Percentiles rank a stretch among this genome's conserved stretches.
phyloP scores from a whole-genome alignment of 148 eudicot genomes.

The Vaccinium myrtillus region DNA sequence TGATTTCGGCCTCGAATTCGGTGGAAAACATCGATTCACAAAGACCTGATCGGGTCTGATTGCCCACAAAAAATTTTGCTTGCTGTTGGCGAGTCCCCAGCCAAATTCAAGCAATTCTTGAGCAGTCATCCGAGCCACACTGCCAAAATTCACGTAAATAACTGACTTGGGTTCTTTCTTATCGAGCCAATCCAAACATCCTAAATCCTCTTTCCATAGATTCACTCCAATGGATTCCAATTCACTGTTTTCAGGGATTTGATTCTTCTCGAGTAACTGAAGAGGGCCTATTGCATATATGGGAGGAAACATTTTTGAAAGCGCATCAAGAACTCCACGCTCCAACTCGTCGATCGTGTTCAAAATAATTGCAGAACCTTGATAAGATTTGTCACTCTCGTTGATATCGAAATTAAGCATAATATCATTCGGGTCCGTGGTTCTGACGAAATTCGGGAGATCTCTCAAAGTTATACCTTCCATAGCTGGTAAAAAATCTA shows the following conservation, averaged over 20 bases:
- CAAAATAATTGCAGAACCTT: conserved; percentile 25
- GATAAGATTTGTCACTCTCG: not conserved
- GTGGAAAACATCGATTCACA: conserved; percentile 32
- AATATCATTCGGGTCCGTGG: conserved; percentile 23
- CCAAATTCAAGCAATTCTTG: conserved; percentile 26
- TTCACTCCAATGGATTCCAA: conserved; percentile 14
- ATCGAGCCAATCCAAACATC: conserved; percentile 32
- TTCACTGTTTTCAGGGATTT: not conserved
- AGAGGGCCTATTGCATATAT: conserved; percentile 30
- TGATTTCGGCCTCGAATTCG: conserved; percentile 29
- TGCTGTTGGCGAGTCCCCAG: conserved; percentile 3
- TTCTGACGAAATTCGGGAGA: conserved; percentile 36
- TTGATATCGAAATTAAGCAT: conserved; percentile 1
- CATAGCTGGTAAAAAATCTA: conserved; percentile 37
- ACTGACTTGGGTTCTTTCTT: conserved; percentile 21
- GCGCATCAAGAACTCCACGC: conserved; percentile 10
- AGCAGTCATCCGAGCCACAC: too few relatives aligned
- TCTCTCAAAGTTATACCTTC: conserved; percentile 31
- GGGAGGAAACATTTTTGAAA: conserved; percentile 19
- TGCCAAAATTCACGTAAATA: too few relatives aligned
- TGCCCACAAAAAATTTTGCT: conserved; percentile 34
- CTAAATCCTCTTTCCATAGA: conserved; percentile 33
- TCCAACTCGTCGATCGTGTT: conserved; percentile 28
- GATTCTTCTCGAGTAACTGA: conserved; percentile 8
- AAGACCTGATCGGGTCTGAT: conserved; percentile 27